phyloP scores from a whole-genome alignment of 1,284 basidiomycete species.

The Ustilago shanxiensis region DNA sequence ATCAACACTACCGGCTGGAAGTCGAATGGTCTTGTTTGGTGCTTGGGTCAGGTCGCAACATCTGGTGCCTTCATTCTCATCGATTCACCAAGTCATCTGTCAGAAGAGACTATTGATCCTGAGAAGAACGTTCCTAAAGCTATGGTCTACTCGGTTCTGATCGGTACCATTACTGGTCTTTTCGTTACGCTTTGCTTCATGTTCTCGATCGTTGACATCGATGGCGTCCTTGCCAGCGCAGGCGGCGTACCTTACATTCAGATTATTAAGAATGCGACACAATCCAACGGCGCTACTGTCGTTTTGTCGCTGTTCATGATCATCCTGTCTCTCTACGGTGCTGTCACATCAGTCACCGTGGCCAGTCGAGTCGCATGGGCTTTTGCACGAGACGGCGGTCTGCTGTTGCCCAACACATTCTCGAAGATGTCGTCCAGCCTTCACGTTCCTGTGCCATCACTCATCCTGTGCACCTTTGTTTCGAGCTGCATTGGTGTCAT shows the following conservation, averaged over 20 bases:
- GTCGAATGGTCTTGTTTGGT: constrained; percentile 34
- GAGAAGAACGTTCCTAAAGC: constrained; percentile 43
- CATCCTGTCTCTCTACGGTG: constrained; percentile 36
- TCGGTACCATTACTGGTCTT: constrained; percentile 33
- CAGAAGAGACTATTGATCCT: constrained; percentile 38
- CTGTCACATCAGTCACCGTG: constrained; percentile 32
- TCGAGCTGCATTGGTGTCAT: constrained; percentile 42
- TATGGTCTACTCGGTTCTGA: constrained; percentile 39
- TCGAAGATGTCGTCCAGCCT: constrained; percentile 25
- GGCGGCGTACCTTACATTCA: constrained; percentile 35
- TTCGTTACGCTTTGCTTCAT: constrained; percentile 44
- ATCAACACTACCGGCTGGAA: constrained; percentile 34
- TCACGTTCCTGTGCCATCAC: constrained; percentile 31
- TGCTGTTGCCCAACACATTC: constrained; percentile 22
- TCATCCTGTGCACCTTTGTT: constrained; percentile 29
- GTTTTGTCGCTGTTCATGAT: constrained; percentile 41
- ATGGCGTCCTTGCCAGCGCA: constrained; percentile 31
- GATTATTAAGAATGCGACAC: constrained; percentile 37
- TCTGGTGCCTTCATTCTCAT: constrained; percentile 38
- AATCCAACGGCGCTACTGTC: constrained; percentile 34
- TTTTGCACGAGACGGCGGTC: constrained; percentile 38
- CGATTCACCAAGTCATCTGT: constrained; percentile 41
- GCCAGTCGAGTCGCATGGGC: constrained; percentile 40
- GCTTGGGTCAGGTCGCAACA: constrained; percentile 33
- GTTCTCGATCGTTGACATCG: constrained; percentile 42